Percentiles rank a stretch among this genome's conserved stretches.
These are phyloP conservation scores for Herpetospermum pedunculosum DNA, from an alignment of 306 rosid genomes.

Conservation along the genomic window DNA sequence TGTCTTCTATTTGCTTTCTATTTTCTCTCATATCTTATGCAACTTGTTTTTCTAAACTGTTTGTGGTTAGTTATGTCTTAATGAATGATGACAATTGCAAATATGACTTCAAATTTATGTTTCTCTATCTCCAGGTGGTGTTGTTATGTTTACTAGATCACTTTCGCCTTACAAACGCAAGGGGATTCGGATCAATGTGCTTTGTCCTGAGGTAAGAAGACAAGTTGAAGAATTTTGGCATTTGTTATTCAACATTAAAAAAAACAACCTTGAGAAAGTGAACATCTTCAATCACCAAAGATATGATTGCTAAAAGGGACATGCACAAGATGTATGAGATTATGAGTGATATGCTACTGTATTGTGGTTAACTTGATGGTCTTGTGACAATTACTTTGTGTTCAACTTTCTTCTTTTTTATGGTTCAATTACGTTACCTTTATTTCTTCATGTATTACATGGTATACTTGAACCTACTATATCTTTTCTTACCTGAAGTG, in stretches of 20 bases:
- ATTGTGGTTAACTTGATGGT: background rate
- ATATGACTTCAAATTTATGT: background rate
- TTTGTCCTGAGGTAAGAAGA: conserved; percentile 84
- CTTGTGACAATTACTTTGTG: background rate
- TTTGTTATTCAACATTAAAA: background rate
- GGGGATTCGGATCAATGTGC: conserved; percentile 89
- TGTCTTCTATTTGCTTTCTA: background rate
- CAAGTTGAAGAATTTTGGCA: background rate
- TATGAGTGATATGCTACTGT: background rate
- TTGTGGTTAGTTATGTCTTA: background rate
- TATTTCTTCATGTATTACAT: background rate
- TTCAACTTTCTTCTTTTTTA: background rate
- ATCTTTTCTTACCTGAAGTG: background rate
- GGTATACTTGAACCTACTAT: background rate
- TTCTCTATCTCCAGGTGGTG: conserved; percentile 46
- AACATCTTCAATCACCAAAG: background rate
- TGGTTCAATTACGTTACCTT: background rate
- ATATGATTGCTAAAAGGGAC: background rate
- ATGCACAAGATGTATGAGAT: background rate
- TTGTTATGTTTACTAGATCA: conserved; percentile 80
- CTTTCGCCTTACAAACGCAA: conserved; percentile 43
- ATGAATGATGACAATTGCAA: background rate
- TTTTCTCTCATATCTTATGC: background rate
- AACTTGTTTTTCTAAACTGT: background rate
- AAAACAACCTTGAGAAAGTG: background rate